These are phyloP conservation scores for Fusarium incarnatum DNA, from an alignment of 2,329 filamentous ascomycete genomes.

Conservation along the genomic window DNA sequence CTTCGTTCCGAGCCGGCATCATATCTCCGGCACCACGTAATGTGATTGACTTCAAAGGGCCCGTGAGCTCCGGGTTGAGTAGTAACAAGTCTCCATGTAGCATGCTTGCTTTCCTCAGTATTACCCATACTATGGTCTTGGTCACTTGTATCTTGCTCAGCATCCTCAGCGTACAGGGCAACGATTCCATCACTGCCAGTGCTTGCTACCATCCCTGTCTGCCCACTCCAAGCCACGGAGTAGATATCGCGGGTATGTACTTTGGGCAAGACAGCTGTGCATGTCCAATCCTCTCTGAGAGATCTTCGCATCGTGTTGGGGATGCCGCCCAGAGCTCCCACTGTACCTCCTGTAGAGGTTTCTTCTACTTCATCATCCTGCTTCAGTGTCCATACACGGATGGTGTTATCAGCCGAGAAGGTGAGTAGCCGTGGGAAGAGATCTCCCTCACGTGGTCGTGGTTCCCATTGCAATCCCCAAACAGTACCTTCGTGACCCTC, in stretches of 20 bases:
- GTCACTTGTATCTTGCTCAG: constrained; percentile 40
- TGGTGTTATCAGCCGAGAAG: constrained; percentile 85
- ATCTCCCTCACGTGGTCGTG: constrained; percentile 52
- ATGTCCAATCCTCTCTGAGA: constrained; percentile 85
- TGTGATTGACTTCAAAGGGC: constrained; percentile 93
- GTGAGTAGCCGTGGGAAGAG: constrained; percentile 75
- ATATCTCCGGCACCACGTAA: constrained; percentile 84
- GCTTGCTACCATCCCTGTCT: constrained; percentile 83
- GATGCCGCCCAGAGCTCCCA: constrained; percentile 67
- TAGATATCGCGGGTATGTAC: constrained; percentile 86
- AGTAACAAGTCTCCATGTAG: constrained; percentile 78
- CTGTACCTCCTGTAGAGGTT: constrained; percentile 49
- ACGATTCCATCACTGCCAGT: constrained; percentile 88
- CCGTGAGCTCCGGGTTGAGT: constrained; percentile 82
- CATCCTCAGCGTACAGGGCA: constrained; percentile 69
- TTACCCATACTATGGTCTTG: constrained; percentile 43
- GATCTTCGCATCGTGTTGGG: constrained; percentile 90
- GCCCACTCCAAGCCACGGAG: constrained; percentile 83
- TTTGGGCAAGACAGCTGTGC: constrained; percentile 79
- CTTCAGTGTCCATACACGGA: constrained; percentile 81
- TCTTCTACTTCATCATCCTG: constrained; percentile 58
- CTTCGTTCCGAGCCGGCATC: constrained; percentile 70
- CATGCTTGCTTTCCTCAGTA: constrained; percentile 15
- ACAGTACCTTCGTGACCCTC: constrained; percentile 87
- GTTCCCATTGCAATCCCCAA: constrained; percentile 85